phyloP scores from a whole-genome alignment of 106 monocot genomes.

The Dactylorhiza incarnata region DNA sequence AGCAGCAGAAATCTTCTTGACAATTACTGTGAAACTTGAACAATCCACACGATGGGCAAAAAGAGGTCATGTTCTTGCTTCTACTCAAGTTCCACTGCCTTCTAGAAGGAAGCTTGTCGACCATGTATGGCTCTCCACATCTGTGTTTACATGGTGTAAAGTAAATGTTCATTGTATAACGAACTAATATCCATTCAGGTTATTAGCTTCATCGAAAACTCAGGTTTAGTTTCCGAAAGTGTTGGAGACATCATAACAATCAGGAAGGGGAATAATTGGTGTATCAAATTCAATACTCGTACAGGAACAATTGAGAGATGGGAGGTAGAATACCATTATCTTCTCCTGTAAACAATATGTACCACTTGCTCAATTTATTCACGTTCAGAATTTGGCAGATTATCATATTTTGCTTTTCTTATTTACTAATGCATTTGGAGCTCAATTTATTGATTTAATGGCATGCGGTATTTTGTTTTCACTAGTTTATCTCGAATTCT shows the following conservation, averaged over 20 bases:
- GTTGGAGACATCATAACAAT: constrained; percentile 35
- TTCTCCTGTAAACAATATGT: background rate
- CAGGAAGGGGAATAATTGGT: constrained; percentile 35
- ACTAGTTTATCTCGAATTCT: background rate
- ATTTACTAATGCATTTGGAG: background rate
- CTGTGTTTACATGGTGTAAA: background rate
- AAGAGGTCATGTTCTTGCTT: constrained; percentile 76
- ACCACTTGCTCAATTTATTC: background rate
- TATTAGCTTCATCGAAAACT: constrained; percentile 21
- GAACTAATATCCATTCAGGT: constrained; percentile 32
- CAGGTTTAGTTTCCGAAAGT: constrained; percentile 23
- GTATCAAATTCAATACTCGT: constrained; percentile 47
- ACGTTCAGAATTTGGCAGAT: background rate
- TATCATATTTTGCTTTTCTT: background rate
- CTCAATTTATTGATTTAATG: background rate
- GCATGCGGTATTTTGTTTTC: background rate
- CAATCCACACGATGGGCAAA: constrained; percentile 67
- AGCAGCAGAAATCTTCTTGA: constrained; percentile 62
- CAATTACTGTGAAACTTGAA: constrained; percentile 40
- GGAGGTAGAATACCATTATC: constrained; percentile 42
- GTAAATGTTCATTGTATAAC: background rate
- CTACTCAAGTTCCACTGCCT: constrained; percentile 64
- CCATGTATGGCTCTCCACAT: constrained; percentile 32
- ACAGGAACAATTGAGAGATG: constrained; percentile 74
- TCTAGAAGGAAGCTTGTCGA: constrained; percentile 21